phyloP scores from a whole-genome alignment of 2,329 filamentous ascomycete species.

The Pyrenophora graminea region DNA sequence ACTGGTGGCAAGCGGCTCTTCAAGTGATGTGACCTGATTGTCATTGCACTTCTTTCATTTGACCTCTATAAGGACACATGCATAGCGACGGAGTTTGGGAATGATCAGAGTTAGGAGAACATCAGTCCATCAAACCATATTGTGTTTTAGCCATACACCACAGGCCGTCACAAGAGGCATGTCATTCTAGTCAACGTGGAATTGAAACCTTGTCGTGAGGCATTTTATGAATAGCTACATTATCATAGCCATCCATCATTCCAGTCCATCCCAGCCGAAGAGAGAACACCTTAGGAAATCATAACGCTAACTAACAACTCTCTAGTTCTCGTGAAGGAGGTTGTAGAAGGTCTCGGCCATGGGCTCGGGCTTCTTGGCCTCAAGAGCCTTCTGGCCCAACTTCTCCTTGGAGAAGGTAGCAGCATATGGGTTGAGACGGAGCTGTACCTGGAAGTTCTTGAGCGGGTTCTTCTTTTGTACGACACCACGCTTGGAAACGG shows the following conservation, averaged over 20 bases:
- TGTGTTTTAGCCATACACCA: no score
- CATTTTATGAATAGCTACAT: constrained; percentile 37
- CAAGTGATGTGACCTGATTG: constrained; percentile 31
- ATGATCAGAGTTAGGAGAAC: not conserved
- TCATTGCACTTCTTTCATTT: no score
- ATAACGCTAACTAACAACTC: constrained; percentile 28
- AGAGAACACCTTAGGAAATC: constrained; percentile 34
- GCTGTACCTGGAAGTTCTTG: constrained; percentile 96
- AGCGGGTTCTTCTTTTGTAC: constrained; percentile 99
- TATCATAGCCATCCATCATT: constrained; percentile 32
- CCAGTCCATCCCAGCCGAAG: constrained; percentile 27
- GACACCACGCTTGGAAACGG: constrained; percentile 82
- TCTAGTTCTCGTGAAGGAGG: constrained; percentile 55
- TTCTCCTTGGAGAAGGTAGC: constrained; percentile 85
- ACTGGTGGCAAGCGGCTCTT: constrained; percentile 54
- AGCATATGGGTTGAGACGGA: constrained; percentile 98
- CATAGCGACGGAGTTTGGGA: constrained; percentile 21
- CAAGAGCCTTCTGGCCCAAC: constrained; percentile 71
- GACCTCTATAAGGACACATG: not conserved
- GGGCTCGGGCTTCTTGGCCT: constrained; percentile 64
- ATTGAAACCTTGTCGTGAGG: constrained; percentile 28
- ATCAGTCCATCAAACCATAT: not conserved
- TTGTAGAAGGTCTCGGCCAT: constrained; percentile 58
- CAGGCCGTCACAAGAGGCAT: no score
- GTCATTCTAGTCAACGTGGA: constrained; percentile 10